These are phyloP conservation scores for Scedosporium apiospermum DNA, from an alignment of 2,329 filamentous ascomycete genomes.

Conservation along the genomic window DNA sequence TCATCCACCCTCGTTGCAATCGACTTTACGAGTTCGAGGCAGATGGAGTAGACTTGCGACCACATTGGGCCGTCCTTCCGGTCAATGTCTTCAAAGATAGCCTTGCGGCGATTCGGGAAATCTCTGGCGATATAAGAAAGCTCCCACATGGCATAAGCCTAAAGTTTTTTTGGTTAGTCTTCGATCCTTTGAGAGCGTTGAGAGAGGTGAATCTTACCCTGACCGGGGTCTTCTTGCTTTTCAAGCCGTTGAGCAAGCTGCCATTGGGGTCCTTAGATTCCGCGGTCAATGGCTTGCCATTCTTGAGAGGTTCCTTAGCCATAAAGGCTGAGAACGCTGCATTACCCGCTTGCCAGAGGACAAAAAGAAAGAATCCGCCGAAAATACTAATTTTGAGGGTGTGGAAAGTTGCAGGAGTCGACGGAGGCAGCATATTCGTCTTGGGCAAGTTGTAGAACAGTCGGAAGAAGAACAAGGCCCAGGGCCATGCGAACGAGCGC, in stretches of 20 bases:
- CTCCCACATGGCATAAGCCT: slow-evolving; percentile 88
- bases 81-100: slow-evolving; percentile 81
- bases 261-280: slow-evolving; percentile 89
- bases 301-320: slow-evolving; percentile 72
- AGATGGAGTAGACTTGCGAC: slow-evolving; percentile 65
- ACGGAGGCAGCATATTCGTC: slow-evolving; percentile 52
- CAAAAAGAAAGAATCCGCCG: slow-evolving; percentile 56
- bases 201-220: slow-evolving; percentile 38
- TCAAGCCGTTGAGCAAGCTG: slow-evolving; percentile 74
- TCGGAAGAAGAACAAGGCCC: slow-evolving; percentile 60
- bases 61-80: slow-evolving; percentile 71
- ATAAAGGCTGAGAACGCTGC: slow-evolving; percentile 72
- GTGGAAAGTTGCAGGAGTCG: slow-evolving; percentile 46
- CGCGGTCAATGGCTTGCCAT: slow-evolving; percentile 69
- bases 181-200: background rate
- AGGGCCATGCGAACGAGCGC: slow-evolving; percentile 56
- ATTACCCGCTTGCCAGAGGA: slow-evolving; percentile 72
- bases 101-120: slow-evolving; percentile 65
- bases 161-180: slow-evolving; percentile 12
- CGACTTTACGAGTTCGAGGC: slow-evolving; percentile 57
- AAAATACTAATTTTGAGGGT: slow-evolving; percentile 46
- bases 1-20: slow-evolving; percentile 60
- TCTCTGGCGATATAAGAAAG: slow-evolving; percentile 68
- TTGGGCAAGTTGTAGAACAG: slow-evolving; percentile 68
- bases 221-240: slow-evolving; percentile 69